Evolutionary conservation across 2,329 filamentous ascomycete species (phyloP).

Genomic region (Ceratocystis ficicola): DNA sequence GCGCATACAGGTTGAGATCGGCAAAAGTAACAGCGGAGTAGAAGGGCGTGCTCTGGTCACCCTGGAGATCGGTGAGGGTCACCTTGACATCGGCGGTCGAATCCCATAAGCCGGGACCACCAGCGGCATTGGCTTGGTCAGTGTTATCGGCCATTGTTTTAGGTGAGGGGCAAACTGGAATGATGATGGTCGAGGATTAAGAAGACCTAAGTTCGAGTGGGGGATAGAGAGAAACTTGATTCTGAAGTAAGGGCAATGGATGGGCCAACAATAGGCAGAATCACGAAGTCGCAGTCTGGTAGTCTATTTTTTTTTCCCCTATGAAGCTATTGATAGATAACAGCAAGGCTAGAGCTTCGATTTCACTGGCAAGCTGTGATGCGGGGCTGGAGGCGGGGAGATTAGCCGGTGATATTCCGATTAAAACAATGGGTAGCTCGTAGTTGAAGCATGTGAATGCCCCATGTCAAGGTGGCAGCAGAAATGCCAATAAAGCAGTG

Average conservation of each 20-base stretch:
- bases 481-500: background rate
- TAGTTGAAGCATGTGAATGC: conserved; percentile 1
- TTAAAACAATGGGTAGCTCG: background rate
- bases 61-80: conserved; percentile 78
- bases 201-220: conserved; percentile 21
- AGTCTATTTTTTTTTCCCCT: background rate
- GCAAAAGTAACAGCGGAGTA: conserved; percentile 76
- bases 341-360: conserved; percentile 11
- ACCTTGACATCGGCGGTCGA: conserved; percentile 82
- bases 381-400: conserved; percentile 8
- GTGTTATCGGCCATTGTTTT: conserved; percentile 27
- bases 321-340: conserved; percentile 3
- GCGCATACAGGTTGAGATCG: conserved; percentile 62
- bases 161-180: conserved; percentile 23
- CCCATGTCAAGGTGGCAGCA: background rate
- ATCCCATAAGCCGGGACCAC: conserved; percentile 50
- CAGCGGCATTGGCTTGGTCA: conserved; percentile 30
- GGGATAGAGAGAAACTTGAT: background rate
- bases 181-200: conserved; percentile 14
- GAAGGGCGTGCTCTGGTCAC: conserved; percentile 73
- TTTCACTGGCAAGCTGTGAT: conserved; percentile 7
- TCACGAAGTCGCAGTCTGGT: background rate
- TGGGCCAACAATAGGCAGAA: background rate
- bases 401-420: conserved; percentile 8
- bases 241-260: background rate